Evolutionary conservation across 1,284 basidiomycete genomes (phyloP).

Genomic region (Boletus coffeatus): DNA sequence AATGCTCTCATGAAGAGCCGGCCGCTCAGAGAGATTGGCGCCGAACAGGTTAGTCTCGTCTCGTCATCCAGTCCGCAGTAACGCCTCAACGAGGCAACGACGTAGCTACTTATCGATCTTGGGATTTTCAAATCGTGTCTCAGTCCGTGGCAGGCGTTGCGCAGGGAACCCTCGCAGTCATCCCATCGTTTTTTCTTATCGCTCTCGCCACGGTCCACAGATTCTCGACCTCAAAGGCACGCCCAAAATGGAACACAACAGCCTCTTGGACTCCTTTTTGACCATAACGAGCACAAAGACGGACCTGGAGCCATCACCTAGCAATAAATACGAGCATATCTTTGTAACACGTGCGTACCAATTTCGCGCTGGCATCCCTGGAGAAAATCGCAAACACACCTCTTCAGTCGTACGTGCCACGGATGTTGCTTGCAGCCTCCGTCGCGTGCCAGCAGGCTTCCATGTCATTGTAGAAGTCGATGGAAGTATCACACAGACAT

Average conservation of each 20-base stretch:
- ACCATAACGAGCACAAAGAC: constrained; percentile 85
- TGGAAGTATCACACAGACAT: not conserved
- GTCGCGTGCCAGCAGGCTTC: not conserved
- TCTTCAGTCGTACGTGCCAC: not conserved
- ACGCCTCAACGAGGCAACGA: constrained; percentile 11
- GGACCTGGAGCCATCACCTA: constrained; percentile 51
- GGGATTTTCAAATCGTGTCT: constrained; percentile 82
- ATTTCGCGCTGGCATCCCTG: not conserved
- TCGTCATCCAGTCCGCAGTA: not conserved
- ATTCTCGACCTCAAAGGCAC: constrained; percentile 95
- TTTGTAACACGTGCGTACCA: not conserved
- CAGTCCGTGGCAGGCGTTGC: not conserved
- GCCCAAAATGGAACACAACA: constrained; percentile 80
- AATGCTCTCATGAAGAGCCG: constrained; percentile 83
- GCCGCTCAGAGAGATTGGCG: constrained; percentile 85
- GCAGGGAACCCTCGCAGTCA: not conserved
- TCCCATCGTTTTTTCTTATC: not conserved
- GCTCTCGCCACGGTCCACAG: constrained; percentile 35
- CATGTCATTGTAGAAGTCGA: not conserved
- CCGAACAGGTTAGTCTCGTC: constrained; percentile 69
- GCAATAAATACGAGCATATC: not conserved
- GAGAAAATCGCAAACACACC: not conserved
- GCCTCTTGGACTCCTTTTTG: constrained; percentile 86
- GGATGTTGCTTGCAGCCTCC: not conserved
- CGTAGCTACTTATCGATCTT: constrained; percentile 86